phyloP scores from a whole-genome alignment of 495 filamentous ascomycete genomes.

The Pseudomonodictys pantanalensis region DNA sequence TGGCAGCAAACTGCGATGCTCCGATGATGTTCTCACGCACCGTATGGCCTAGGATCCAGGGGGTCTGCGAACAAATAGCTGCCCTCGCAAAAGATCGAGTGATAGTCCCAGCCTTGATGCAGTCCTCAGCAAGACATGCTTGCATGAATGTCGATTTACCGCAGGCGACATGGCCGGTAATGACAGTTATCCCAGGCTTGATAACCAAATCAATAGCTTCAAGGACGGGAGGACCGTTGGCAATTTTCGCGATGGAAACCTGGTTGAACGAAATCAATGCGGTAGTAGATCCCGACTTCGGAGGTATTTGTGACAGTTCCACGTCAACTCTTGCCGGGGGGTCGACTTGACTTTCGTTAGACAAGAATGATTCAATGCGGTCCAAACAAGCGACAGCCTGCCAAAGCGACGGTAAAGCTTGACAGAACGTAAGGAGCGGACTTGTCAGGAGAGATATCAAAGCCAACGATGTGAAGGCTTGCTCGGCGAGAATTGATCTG shows the following conservation, averaged over 20 bases:
- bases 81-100: not conserved
- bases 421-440: not conserved
- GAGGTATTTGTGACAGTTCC: not conserved
- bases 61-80: not conserved
- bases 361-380: not conserved
- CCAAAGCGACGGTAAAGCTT: not conserved
- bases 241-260: too few species aligned
- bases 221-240: not conserved
- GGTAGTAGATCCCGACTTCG: not conserved
- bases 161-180: not conserved
- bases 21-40: not conserved
- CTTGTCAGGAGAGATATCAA: slow-evolving; percentile 1
- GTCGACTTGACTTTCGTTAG: too few species aligned
- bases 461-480: not conserved
- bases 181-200: not conserved
- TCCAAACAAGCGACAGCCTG: not conserved
- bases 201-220: not conserved
- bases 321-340: not conserved
- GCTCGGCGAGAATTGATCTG: not conserved
- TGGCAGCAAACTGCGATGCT: not conserved
- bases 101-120: not conserved
- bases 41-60: not conserved
- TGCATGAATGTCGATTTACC: not conserved
- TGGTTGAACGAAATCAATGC: too few species aligned
- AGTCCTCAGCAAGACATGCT: not conserved